Conservation (phyloP, 106 monocot genomes). For the Narthecium ossifragum region DNA sequence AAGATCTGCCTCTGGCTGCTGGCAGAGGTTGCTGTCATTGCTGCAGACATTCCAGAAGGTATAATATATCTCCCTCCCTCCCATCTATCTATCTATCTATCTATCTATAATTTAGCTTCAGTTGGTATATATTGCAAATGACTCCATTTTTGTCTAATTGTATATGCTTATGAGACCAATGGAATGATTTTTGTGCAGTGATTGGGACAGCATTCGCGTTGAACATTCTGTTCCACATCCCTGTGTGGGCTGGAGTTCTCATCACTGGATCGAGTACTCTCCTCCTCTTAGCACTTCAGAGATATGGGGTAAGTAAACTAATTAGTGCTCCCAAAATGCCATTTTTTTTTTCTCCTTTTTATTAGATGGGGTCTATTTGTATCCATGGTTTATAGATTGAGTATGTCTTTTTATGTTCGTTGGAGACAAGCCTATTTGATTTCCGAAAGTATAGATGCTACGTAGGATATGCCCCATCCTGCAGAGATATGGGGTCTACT, state of each 20-base stretch:
- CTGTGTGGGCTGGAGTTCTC: conserved; percentile 72
- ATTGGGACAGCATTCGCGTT: conserved; percentile 90
- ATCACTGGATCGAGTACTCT: conserved; percentile 81
- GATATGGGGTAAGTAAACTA: conserved; percentile 54
- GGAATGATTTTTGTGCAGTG: conserved; percentile 24
- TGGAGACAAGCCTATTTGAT: background rate
- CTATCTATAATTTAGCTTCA: too few species aligned
- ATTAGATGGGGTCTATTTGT: too few species aligned
- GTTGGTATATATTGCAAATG: background rate
- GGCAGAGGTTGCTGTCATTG: conserved; percentile 63
- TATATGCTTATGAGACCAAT: background rate
- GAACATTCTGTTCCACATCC: conserved; percentile 66
- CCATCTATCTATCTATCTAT: too few species aligned
- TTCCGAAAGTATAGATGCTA: background rate
- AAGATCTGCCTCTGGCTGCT: conserved; percentile 51
- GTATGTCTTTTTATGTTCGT: background rate
- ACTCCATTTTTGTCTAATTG: background rate
- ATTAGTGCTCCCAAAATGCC: too few species aligned
- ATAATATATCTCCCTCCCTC: background rate
- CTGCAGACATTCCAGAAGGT: conserved; percentile 85
- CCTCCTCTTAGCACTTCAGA: conserved; percentile 67
- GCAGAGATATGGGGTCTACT: too few species aligned
- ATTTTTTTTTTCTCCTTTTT: background rate
- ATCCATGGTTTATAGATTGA: too few species aligned
- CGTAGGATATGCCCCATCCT: too few species aligned